Evolutionary conservation across 441 rosid genomes (phyloP), one percentile per base, ranked within the genome.

Genomic region (Capsella rubella): DNA sequence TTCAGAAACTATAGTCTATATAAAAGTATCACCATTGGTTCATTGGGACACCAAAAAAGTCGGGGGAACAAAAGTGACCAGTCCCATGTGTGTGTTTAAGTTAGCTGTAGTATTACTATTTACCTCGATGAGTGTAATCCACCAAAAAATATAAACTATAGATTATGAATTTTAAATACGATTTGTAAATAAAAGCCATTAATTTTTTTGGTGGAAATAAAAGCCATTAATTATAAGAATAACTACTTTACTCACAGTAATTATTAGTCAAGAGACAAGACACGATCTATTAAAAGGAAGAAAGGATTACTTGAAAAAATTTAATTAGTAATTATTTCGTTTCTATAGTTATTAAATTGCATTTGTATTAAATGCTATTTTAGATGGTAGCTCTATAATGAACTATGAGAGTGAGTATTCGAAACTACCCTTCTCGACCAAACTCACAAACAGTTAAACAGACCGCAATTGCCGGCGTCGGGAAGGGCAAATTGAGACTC

Each of bases 41-140:
- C 59, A 46, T 32, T 10, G 42, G 53, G 67, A 39, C 6, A n/a
- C 40, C 13, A 58, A 70, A 69, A 21, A 55, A 46, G 27, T 39
- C 25, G 16, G 67, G 25, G 53, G 55, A 31, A 56, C 61, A 27
- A 21, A 63, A 32, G 15, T 29, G 56, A 64, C 72, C 60, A 64
- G 67, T 31, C 67, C 67, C 76, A 76, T 76, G 72, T 70, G 79
- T 69, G 47, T 57, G 14, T 47, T 28, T 55, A 21, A 40, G 75
- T 39, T 76, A 53, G 71, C 12, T 49, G 31, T 54, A 56, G 71
- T 49, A 28, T n/a, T 28, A 28, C 27, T 62, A 28, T 62, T 29
- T 57, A 56, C 71, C 55, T 76, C 72, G 72, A 40, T 70, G 9
- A 15, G 21, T 56, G 67, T 70, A 69, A 39, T 76, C 67, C 62